These are phyloP conservation scores for Calycina marina DNA, from an alignment of 2,329 filamentous ascomycete genomes.

Conservation along the genomic window DNA sequence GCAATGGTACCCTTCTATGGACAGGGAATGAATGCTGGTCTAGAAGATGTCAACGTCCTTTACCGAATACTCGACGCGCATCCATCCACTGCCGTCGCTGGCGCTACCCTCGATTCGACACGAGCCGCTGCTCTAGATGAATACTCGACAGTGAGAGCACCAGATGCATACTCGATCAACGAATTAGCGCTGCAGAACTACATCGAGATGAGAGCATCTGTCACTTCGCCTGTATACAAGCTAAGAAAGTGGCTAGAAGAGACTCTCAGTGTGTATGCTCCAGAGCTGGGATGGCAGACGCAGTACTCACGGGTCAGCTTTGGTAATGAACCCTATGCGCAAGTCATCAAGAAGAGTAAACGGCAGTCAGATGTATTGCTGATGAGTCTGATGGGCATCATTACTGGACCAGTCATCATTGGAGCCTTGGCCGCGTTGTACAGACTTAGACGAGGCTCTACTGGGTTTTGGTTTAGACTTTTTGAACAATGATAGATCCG, in stretches of 20 bases:
- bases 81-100: slow-evolving; percentile 19
- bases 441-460: slow-evolving; percentile 6
- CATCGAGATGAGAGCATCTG: slow-evolving; percentile 79
- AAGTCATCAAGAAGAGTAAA: slow-evolving; percentile 57
- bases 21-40: slow-evolving; percentile 91
- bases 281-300: slow-evolving; percentile 72
- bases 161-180: slow-evolving; percentile 81
- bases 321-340: slow-evolving; percentile 79
- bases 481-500: too few species aligned
- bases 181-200: slow-evolving; percentile 87
- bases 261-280: slow-evolving; percentile 59
- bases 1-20: slow-evolving; percentile 99
- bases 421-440: slow-evolving; percentile 9
- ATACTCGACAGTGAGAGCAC: slow-evolving; percentile 60
- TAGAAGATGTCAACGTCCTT: slow-evolving; percentile 84
- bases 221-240: slow-evolving; percentile 63
- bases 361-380: slow-evolving; percentile 38
- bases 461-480: background rate
- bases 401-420: slow-evolving; percentile 10
- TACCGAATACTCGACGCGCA: slow-evolving; percentile 66
- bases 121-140: slow-evolving; percentile 57
- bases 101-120: slow-evolving; percentile 38
- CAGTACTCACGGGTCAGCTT: slow-evolving; percentile 91
- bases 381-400: slow-evolving; percentile 8
- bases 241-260: slow-evolving; percentile 81